These are phyloP conservation scores for Rhodamnia argentea DNA, from an alignment of 345 rosid species.

Conservation along the genomic window DNA sequence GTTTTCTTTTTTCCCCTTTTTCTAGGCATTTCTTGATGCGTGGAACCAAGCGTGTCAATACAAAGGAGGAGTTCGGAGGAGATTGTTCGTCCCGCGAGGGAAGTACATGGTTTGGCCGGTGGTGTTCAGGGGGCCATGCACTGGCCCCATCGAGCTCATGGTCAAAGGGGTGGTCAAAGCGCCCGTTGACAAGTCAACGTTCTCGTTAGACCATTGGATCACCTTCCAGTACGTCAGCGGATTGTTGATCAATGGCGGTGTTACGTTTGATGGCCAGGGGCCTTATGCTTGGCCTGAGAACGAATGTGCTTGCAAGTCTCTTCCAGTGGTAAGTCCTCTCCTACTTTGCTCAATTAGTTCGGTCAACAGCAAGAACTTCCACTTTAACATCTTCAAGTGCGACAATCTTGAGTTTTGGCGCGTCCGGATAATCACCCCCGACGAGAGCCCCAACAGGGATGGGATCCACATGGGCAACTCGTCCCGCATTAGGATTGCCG, in stretches of 20 bases:
- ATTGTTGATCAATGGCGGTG: constrained; percentile 13
- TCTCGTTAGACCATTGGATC: constrained; percentile 6
- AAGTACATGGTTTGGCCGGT: neutral
- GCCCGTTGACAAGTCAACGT: neutral
- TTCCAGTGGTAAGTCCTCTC: constrained; percentile 11
- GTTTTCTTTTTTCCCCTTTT: neutral
- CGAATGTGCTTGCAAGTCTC: constrained; percentile 12
- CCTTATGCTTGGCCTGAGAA: constrained; percentile 11
- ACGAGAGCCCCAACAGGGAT: too few relatives aligned
- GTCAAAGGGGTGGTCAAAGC: constrained; percentile 12
- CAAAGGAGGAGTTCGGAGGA: neutral
- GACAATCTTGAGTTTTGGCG: too few relatives aligned
- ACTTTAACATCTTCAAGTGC: too few relatives aligned
- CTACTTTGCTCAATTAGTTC: too few relatives aligned
- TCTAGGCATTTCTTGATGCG: constrained; percentile 10
- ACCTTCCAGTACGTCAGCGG: constrained; percentile 5
- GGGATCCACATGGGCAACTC: too few relatives aligned
- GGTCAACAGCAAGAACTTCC: too few relatives aligned
- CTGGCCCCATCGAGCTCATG: neutral
- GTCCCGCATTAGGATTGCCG: too few relatives aligned
- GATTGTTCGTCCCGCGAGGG: constrained; percentile 15
- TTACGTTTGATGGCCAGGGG: constrained; percentile 26
- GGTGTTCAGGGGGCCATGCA: constrained; percentile 21
- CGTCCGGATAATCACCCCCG: too few relatives aligned
- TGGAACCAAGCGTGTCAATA: constrained; percentile 12